These are phyloP conservation scores for Bauhinia variegata DNA, from an alignment of 306 rosid species.

Conservation along the genomic window DNA sequence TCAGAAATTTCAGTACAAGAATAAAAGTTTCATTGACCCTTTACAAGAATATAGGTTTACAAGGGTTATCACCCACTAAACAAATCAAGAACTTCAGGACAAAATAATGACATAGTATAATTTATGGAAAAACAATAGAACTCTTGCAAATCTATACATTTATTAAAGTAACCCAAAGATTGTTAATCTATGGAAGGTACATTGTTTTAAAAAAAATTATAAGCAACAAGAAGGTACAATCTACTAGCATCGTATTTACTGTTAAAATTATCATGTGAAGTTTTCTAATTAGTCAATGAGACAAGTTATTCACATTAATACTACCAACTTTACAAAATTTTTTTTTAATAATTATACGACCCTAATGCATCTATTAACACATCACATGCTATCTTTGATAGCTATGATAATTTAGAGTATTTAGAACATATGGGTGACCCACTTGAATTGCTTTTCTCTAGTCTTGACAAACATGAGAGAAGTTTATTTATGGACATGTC, in stretches of 20 bases:
- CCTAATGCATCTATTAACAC: too few relatives aligned
- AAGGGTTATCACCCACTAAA: background rate
- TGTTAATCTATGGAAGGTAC: background rate
- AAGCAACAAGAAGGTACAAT: too few relatives aligned
- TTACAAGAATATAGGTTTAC: background rate
- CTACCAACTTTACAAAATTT: too few relatives aligned
- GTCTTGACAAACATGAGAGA: background rate
- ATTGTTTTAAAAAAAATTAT: too few relatives aligned
- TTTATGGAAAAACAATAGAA: slow-evolving; percentile 12
- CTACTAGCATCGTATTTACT: too few relatives aligned
- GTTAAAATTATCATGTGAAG: too few relatives aligned
- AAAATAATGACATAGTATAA: background rate
- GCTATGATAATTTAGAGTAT: too few relatives aligned
- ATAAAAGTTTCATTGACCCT: background rate
- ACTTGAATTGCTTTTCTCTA: slow-evolving; percentile 25
- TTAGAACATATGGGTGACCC: background rate
- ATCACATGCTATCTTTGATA: too few relatives aligned
- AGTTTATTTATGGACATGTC: too few relatives aligned
- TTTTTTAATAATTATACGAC: too few relatives aligned
- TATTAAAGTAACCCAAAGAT: background rate
- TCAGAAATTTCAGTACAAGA: background rate
- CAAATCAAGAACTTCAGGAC: background rate
- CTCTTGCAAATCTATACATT: background rate
- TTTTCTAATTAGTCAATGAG: too few relatives aligned
- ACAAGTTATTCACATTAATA: too few relatives aligned